These are phyloP conservation scores for Lonicera japonica DNA, from an alignment of 129 eudicot genomes.

Conservation along the genomic window DNA sequence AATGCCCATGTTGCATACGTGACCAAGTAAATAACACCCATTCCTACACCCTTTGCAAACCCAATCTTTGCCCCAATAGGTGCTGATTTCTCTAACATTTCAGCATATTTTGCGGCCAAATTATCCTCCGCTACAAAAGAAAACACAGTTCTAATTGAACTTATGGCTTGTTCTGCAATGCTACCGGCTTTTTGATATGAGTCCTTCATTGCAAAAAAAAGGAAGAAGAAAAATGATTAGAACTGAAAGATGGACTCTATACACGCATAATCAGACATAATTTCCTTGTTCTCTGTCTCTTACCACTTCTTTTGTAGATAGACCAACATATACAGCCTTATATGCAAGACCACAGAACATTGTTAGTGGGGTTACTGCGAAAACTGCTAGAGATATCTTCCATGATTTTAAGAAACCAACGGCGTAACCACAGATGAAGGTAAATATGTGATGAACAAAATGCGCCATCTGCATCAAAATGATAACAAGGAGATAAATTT, in stretches of 20 bases:
- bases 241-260: background rate
- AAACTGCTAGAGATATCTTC: conserved; percentile 64
- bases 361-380: conserved; percentile 81
- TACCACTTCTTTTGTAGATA: conserved; percentile 81
- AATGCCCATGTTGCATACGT: conserved; percentile 85
- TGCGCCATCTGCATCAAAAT: conserved; percentile 63
- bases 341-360: conserved; percentile 83
- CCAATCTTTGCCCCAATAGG: conserved; percentile 69
- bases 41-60: conserved; percentile 75
- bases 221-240: background rate
- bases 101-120: conserved; percentile 46
- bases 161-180: conserved; percentile 74
- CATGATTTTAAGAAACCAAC: conserved; percentile 63
- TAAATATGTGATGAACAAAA: conserved; percentile 70
- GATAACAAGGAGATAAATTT: background rate
- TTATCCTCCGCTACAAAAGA: conserved; percentile 74
- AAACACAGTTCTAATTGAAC: conserved; percentile 74
- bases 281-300: background rate
- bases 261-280: background rate
- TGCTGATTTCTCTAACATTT: conserved; percentile 41
- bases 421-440: conserved; percentile 60
- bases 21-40: conserved; percentile 74
- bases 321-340: conserved; percentile 74
- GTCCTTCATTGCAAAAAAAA: conserved; percentile 23
- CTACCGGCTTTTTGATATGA: conserved; percentile 76